Conservation (phyloP, 495 filamentous ascomycete species). For the Xylaria flabelliformis region DNA sequence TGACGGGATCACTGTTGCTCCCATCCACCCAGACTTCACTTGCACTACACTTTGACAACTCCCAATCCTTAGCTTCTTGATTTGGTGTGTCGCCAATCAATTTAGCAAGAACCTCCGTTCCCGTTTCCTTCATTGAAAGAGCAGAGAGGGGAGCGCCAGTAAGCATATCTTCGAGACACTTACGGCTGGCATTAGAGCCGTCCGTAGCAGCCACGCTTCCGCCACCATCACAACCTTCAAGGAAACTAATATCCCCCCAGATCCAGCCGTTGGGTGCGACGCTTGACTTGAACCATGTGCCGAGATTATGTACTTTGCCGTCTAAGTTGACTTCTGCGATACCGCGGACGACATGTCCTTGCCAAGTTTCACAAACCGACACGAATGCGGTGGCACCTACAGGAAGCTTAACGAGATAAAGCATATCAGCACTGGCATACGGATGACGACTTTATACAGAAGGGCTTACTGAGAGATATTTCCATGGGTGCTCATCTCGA, state of each 20-base stretch:
- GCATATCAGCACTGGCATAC: not conserved
- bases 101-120: not conserved
- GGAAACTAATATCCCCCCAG: slow-evolving; percentile 47
- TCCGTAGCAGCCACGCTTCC: slow-evolving; percentile 30
- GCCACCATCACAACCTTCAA: slow-evolving; percentile 52
- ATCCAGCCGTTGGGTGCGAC: slow-evolving; percentile 42
- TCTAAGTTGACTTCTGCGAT: not conserved
- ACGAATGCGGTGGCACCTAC: not conserved
- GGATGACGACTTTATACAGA: not conserved
- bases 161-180: not conserved
- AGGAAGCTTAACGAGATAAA: not conserved
- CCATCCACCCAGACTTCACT: not conserved
- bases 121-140: not conserved
- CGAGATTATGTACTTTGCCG: slow-evolving; percentile 27
- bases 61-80: not conserved
- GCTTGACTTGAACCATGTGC: slow-evolving; percentile 41
- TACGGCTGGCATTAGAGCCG: not conserved
- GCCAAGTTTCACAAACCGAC: not conserved
- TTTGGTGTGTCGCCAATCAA: not conserved
- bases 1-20: not conserved
- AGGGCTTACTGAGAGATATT: not conserved
- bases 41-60: not conserved
- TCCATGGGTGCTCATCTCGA: not conserved
- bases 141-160: not conserved
- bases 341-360: not conserved